Conservation (phyloP, 2,329 filamentous ascomycete species). For the Sordariomycetes sp. region DNA sequence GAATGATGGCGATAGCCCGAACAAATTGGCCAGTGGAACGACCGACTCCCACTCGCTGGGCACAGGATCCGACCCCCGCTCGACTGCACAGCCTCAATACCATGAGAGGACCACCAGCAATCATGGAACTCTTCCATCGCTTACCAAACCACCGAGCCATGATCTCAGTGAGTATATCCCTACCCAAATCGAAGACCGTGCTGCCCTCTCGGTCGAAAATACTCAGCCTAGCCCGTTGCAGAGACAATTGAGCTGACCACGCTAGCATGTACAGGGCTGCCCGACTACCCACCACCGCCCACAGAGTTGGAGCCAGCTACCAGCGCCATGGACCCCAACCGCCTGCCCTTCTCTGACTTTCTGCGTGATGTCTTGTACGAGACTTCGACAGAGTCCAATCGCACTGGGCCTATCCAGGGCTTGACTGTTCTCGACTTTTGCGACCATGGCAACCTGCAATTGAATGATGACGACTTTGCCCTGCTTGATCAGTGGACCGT, state of each 20-base stretch:
- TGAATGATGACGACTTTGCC: constrained; percentile 43
- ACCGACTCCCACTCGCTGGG: constrained; percentile 4
- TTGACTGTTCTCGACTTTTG: constrained; percentile 40
- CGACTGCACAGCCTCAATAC: constrained; percentile 9
- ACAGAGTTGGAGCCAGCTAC: constrained; percentile 9
- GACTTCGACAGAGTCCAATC: constrained; percentile 24
- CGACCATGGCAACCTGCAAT: constrained; percentile 36
- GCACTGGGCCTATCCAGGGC: constrained; percentile 20
- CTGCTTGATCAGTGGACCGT: constrained; percentile 40
- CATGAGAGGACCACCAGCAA: not conserved
- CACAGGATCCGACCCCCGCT: constrained; percentile 16
- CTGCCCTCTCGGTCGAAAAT: too few relatives aligned
- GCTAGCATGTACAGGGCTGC: not conserved
- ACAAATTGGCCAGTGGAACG: too few relatives aligned
- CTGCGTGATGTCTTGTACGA: constrained; percentile 41
- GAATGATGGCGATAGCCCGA: too few relatives aligned
- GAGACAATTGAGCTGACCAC: constrained; percentile 4
- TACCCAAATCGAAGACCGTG: too few relatives aligned
- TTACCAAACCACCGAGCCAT: constrained; percentile 4
- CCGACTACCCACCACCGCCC: not conserved
- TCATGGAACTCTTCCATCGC: not conserved
- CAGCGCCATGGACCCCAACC: constrained; percentile 17
- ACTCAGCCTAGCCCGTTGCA: too few relatives aligned
- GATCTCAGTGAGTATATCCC: constrained; percentile 23
- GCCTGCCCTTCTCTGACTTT: constrained; percentile 39